Conservation (phyloP, 345 rosid species). For the Populus pruinosa region DNA sequence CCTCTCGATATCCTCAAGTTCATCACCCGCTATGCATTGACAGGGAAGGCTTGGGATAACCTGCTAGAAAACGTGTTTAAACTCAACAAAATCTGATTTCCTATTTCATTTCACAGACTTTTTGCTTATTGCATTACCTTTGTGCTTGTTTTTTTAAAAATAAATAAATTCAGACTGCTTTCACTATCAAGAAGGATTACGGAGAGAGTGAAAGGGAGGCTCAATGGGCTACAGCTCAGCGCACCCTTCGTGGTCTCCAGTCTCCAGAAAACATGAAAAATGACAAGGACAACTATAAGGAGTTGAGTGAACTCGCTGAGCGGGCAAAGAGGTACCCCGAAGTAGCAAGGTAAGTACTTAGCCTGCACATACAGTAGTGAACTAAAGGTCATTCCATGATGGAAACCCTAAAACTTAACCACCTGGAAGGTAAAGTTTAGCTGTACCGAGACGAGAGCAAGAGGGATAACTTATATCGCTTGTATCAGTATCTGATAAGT, state of each 20-base stretch:
- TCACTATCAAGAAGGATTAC: slow-evolving; percentile 82
- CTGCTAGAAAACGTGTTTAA: slow-evolving; percentile 40
- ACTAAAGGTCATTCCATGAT: neutral
- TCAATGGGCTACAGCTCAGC: slow-evolving; percentile 84
- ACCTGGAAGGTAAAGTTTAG: neutral
- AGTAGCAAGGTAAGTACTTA: slow-evolving; percentile 59
- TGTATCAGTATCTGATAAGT: too few relatives aligned
- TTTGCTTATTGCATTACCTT: neutral
- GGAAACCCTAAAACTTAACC: neutral
- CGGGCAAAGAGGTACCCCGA: slow-evolving; percentile 89
- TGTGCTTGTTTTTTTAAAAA: neutral
- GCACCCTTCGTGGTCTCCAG: slow-evolving; percentile 81
- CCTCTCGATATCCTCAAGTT: slow-evolving; percentile 80
- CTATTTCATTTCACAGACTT: neutral
- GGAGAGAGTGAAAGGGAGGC: slow-evolving; percentile 89
- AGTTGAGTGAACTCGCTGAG: slow-evolving; percentile 77
- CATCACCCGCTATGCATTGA: slow-evolving; percentile 53
- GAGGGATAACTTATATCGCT: too few relatives aligned
- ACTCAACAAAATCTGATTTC: neutral
- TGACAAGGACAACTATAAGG: slow-evolving; percentile 65
- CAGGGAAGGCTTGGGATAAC: slow-evolving; percentile 66
- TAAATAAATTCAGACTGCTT: slow-evolving; percentile 53
- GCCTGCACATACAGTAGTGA: neutral
- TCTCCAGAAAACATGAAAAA: slow-evolving; percentile 52
- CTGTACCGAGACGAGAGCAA: too few relatives aligned